Conservation (phyloP, 1,139 yeast species). For the Nakaseomyces kungkrabaensis region DNA sequence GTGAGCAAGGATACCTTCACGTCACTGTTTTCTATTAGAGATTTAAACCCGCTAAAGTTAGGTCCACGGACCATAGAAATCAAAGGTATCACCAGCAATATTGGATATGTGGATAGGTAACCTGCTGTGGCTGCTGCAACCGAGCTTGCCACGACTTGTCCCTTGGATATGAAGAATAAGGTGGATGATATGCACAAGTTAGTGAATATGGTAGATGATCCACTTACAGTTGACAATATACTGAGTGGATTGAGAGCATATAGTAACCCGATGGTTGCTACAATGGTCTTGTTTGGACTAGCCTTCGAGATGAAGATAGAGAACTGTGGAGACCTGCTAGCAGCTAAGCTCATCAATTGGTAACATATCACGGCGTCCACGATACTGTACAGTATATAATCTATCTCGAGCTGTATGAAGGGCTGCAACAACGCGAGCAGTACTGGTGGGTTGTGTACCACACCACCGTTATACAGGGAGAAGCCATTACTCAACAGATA, state of each 20-base stretch:
- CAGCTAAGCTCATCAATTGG: constrained; percentile 29
- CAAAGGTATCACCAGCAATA: constrained; percentile 50
- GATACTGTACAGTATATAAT: constrained; percentile 10
- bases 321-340: background rate
- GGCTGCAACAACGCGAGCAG: constrained; percentile 33
- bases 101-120: constrained; percentile 54
- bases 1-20: background rate
- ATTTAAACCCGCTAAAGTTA: background rate
- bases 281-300: constrained; percentile 18
- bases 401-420: background rate
- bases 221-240: constrained; percentile 56
- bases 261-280: constrained; percentile 38
- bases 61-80: constrained; percentile 24
- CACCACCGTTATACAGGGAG: constrained; percentile 74
- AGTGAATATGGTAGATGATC: constrained; percentile 55
- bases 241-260: constrained; percentile 76
- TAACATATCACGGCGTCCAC: constrained; percentile 35
- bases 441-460: constrained; percentile 78
- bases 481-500: constrained; percentile 52
- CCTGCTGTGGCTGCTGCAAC: constrained; percentile 52
- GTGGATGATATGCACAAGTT: constrained; percentile 48
- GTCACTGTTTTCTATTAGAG: background rate
- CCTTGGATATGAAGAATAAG: constrained; percentile 37
- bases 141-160: constrained; percentile 39
- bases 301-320: background rate